phyloP scores from a whole-genome alignment of 768 basidiomycete genomes.

The Pleurotus tuoliensis region DNA sequence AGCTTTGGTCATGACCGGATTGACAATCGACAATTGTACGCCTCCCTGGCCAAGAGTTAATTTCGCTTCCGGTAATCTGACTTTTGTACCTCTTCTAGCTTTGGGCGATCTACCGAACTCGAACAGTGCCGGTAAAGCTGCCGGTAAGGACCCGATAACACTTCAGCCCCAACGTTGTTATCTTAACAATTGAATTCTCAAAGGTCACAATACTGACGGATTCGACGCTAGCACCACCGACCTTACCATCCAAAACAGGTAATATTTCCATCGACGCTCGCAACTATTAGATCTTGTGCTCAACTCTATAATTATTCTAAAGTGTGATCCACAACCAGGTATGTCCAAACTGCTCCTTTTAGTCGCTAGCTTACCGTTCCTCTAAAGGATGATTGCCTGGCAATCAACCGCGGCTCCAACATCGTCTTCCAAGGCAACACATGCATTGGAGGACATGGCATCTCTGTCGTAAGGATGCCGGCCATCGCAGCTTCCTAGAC shows the following conservation, averaged over 20 bases:
- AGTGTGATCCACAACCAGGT: slow-evolving; percentile 1
- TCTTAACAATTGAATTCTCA: background rate
- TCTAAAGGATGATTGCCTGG: slow-evolving; percentile 56
- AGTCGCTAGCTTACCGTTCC: background rate
- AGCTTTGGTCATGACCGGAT: slow-evolving; percentile 36
- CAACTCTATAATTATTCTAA: background rate
- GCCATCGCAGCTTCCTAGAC: slow-evolving; percentile 15
- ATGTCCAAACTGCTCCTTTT: background rate
- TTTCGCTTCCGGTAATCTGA: background rate
- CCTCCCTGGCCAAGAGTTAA: background rate
- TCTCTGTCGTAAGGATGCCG: slow-evolving; percentile 49
- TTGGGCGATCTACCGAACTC: slow-evolving; percentile 49
- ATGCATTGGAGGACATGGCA: slow-evolving; percentile 61
- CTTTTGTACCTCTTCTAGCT: slow-evolving; percentile 28
- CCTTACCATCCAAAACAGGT: slow-evolving; percentile 41
- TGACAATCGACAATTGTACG: slow-evolving; percentile 57
- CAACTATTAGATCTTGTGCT: background rate
- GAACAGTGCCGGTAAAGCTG: slow-evolving; percentile 42
- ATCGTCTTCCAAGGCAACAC: slow-evolving; percentile 47
- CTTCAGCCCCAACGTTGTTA: too few species aligned
- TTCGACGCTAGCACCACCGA: slow-evolving; percentile 38
- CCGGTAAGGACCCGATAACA: slow-evolving; percentile 21
- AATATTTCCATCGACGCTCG: background rate
- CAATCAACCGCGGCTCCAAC: slow-evolving; percentile 41
- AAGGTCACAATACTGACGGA: slow-evolving; percentile 48